A percentile compares a stretch with the other conserved stretches of the same genome.
phyloP scores from a whole-genome alignment of 345 rosid species.

The Diplotaxis tenuifolia region DNA sequence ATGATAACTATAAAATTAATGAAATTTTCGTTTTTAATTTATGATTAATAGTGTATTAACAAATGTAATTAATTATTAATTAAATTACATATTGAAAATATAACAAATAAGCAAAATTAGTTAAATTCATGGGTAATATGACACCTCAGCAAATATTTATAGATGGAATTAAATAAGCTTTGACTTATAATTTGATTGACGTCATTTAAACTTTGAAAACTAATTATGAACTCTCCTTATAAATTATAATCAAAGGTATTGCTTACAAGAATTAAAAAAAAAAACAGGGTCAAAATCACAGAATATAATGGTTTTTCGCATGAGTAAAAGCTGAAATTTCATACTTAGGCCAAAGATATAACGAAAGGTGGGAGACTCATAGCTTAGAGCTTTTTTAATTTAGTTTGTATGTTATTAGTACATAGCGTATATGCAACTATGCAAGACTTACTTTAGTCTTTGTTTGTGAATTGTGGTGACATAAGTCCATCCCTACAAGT shows the following conservation, averaged over 20 bases:
- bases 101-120: too few relatives aligned
- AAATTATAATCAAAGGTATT: conserved; percentile 8
- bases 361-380: neutral
- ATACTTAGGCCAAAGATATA: neutral
- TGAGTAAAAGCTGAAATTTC: neutral
- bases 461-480: neutral
- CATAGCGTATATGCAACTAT: neutral
- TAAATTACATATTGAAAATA: too few relatives aligned
- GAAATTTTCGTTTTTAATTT: too few relatives aligned
- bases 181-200: conserved; percentile 16
- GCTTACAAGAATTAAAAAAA: neutral
- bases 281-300: conserved; percentile 16
- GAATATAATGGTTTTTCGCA: neutral
- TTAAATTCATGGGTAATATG: too few relatives aligned
- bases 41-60: too few relatives aligned
- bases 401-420: neutral
- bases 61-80: too few relatives aligned
- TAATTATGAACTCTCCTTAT: conserved; percentile 14
- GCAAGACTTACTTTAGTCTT: neutral
- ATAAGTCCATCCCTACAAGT: neutral
- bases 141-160: too few relatives aligned
- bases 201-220: neutral
- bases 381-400: neutral
- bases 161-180: conserved; percentile 5
- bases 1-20: too few relatives aligned